These are phyloP conservation scores for Rhizoclosmatium sp. DNA, from an alignment of 192 early-diverging fungal genomes.

Conservation along the genomic window DNA sequence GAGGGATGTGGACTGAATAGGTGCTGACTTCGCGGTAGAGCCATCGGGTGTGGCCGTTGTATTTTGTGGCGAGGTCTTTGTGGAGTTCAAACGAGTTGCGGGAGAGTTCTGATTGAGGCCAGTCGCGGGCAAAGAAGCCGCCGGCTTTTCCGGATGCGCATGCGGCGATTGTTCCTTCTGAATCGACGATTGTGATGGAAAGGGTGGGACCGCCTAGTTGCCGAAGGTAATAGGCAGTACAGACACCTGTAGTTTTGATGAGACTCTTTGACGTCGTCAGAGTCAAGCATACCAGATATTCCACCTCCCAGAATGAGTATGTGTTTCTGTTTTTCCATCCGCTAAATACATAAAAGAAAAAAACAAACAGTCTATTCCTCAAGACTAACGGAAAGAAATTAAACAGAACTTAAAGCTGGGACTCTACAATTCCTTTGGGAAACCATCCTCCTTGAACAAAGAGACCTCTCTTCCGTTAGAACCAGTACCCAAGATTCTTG, in stretches of 20 bases:
- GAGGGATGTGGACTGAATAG: neutral
- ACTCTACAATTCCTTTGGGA: constrained; percentile 53
- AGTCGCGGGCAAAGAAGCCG: constrained; percentile 32
- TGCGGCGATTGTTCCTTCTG: constrained; percentile 6
- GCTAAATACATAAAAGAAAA: too few species aligned
- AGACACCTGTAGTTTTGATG: neutral
- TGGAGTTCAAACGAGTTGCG: constrained; percentile 16
- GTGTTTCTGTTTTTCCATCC: neutral
- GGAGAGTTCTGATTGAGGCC: constrained; percentile 11
- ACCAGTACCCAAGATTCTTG: constrained; percentile 73
- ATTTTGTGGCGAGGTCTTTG: constrained; percentile 16
- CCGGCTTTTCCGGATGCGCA: constrained; percentile 35
- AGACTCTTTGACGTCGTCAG: too few species aligned
- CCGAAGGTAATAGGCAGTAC: constrained; percentile 22
- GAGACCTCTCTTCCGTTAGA: constrained; percentile 48
- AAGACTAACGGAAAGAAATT: too few species aligned
- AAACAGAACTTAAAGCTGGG: too few species aligned
- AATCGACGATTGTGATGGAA: constrained; percentile 12
- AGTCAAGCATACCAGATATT: neutral
- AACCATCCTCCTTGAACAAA: constrained; percentile 69
- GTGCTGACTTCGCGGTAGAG: constrained; percentile 22
- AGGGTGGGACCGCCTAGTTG: neutral
- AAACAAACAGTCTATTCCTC: too few species aligned
- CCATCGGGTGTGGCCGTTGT: constrained; percentile 10
- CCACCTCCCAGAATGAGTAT: constrained; percentile 26